Base-by-base conservation (phyloP, 331 rosid genomes). In the Phaseolus coccineus region DNA sequence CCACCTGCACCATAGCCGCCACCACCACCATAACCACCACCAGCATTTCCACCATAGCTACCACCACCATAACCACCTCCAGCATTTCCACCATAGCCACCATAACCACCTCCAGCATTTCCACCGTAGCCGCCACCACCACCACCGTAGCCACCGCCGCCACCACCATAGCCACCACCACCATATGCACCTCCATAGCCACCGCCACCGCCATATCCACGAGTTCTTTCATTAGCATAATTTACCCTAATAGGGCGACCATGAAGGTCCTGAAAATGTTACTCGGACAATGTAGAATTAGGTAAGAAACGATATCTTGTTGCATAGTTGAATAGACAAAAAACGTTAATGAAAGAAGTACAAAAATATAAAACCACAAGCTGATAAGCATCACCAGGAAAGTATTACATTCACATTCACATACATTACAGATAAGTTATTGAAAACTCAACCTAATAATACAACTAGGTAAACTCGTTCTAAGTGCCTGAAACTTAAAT, bases 221-320 rank as follows among this genome's bases (percentile, higher is more conserved):
- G 94, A 69, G 89, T 52, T 83, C 91, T 92, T 3, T 91, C 94
- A 74, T 76, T 88, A 33, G 94, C 93, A 78, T 83, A 90, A 50
- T 86, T 86, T 72, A 90, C 95, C 84, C 83, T 85, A 33, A 90
- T 77, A 1, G 27, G 85, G 46, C 97, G 97, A 44, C 94, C 93
- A 77, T 91, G 90, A 77, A 91, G 94, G 7, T 91, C 97, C 97
- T 91, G 84, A 51, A 74, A 73, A 56, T 22, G 25, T 30, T 37
- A 19, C 37, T 47, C 4, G 47, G 13, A 19, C 27, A 19, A 48
- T 57, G n/a, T 33, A 63, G 62, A 52, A 76, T 19, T 7, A 16
- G 66, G 61, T 4, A 44, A 31, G 39, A 59, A 16, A 11, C 25
- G 40, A 37, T 12, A 71, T 3, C 69, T 30, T 24, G 16, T 6